These are phyloP conservation scores for Naganishia albida DNA, from an alignment of 1,284 basidiomycete genomes.

Conservation along the genomic window DNA sequence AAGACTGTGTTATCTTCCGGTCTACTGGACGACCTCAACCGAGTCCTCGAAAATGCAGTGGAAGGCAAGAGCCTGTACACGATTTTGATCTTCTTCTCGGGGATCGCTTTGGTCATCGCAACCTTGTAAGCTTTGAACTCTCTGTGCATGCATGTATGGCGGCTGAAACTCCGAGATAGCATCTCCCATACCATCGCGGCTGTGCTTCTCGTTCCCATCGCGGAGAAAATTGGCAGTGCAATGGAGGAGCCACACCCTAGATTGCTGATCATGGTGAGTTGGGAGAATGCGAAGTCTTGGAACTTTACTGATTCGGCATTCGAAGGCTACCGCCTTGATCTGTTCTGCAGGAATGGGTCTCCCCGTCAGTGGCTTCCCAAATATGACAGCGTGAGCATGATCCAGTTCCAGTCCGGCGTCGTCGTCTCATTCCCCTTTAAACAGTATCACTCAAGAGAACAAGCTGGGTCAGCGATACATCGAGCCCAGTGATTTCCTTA, in stretches of 20 bases:
- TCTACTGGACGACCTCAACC: slow-evolving; percentile 75
- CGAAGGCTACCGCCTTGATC: slow-evolving; percentile 71
- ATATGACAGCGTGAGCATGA: slow-evolving; percentile 81
- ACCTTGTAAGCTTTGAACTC: slow-evolving; percentile 49
- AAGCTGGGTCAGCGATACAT: slow-evolving; percentile 88
- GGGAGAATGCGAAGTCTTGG: too few relatives aligned
- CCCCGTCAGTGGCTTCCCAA: slow-evolving; percentile 96
- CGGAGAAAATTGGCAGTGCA: slow-evolving; percentile 79
- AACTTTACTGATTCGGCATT: background rate
- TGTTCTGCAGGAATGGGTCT: slow-evolving; percentile 98
- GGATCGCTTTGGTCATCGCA: slow-evolving; percentile 76
- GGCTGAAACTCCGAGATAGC: slow-evolving; percentile 34
- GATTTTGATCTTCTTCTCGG: slow-evolving; percentile 80
- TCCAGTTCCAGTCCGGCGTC: background rate
- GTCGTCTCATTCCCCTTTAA: slow-evolving; percentile 2
- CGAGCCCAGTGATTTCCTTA: slow-evolving; percentile 83
- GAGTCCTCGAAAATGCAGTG: slow-evolving; percentile 68
- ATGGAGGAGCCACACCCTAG: slow-evolving; percentile 70
- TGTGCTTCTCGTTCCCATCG: slow-evolving; percentile 93
- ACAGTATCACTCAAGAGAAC: slow-evolving; percentile 88
- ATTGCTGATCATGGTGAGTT: slow-evolving; percentile 75
- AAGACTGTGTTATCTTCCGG: slow-evolving; percentile 92
- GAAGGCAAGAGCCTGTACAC: slow-evolving; percentile 72
- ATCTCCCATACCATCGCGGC: slow-evolving; percentile 97
- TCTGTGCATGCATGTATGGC: slow-evolving; percentile 2